These are phyloP conservation scores for Nothophaeocryptopus gaeumannii DNA, from an alignment of 2,329 filamentous ascomycete genomes.

Conservation along the genomic window DNA sequence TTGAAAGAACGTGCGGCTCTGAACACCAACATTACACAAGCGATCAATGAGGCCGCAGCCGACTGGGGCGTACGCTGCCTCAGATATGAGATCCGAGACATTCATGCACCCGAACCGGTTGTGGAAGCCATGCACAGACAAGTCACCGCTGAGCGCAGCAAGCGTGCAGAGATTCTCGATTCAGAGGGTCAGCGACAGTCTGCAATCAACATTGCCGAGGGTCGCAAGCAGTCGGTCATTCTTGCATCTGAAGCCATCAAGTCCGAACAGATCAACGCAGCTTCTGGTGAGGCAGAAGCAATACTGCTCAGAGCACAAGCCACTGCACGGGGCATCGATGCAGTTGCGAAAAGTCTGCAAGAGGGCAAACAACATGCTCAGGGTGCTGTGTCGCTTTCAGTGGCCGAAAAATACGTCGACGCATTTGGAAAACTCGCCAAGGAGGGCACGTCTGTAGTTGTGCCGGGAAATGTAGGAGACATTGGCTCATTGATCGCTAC, in stretches of 20 bases:
- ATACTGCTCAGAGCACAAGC: slow-evolving; percentile 82
- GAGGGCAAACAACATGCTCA: slow-evolving; percentile 73
- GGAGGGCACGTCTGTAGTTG: slow-evolving; percentile 91
- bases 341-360: slow-evolving; percentile 63
- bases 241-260: slow-evolving; percentile 88
- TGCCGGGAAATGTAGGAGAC: slow-evolving; percentile 95
- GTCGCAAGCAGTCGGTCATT: slow-evolving; percentile 94
- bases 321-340: slow-evolving; percentile 83
- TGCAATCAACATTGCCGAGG: slow-evolving; percentile 98
- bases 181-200: slow-evolving; percentile 95
- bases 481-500: slow-evolving; percentile 96
- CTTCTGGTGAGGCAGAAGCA: slow-evolving; percentile 88
- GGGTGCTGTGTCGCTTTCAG: slow-evolving; percentile 77
- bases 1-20: slow-evolving; percentile 94
- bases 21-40: slow-evolving; percentile 97
- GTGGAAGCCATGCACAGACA: slow-evolving; percentile 98
- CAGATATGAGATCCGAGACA: slow-evolving; percentile 96
- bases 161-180: slow-evolving; percentile 95
- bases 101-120: slow-evolving; percentile 89
- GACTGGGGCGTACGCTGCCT: slow-evolving; percentile 96
- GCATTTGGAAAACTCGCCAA: slow-evolving; percentile 90
- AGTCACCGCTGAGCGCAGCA: slow-evolving; percentile 93
- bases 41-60: slow-evolving; percentile 95
- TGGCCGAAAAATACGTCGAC: slow-evolving; percentile 97
- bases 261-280: slow-evolving; percentile 89